Base-by-base conservation (phyloP, 2,329 filamentous ascomycete species). In the Fusarium succisae region DNA sequence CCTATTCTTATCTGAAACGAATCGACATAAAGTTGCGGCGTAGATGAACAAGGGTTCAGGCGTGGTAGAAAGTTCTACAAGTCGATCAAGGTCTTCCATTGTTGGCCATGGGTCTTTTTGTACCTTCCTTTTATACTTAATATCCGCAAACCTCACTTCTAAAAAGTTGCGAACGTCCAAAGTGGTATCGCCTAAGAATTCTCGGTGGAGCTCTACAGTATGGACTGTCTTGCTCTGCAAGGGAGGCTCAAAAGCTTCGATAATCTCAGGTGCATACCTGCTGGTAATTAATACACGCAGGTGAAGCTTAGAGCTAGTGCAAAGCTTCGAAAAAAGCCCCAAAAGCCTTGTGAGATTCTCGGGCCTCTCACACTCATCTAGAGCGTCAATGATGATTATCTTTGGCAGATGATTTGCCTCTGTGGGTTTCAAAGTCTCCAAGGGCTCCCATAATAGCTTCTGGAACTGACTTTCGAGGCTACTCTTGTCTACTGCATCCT, bases 151-250 rank as follows among this genome's bases (percentile, higher is more conserved):
- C 1, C 41, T 44, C 6, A 15, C n/a, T 18, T 44, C 6, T 0
- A 44, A 15, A 5, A 44, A 44, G 10, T 8, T 8, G 0, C 15
- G 41, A 14, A 44, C 18, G 4, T 44, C 41, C 0, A 18, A 0
- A 0, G 10, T 2, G 1, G 41, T 44, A 8, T 24, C n/a, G 4
- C 6, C n/a, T 5, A 15, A 12, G n/a, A 44, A 44, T 1, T 44
- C n/a, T 24, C n/a, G n/a, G 0, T 44, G 41, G 6, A 44, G 41
- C 6, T 44, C 41, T 0, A 44, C 1, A 18, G n/a, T 18, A 0
- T 5, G 15, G 10, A 18, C 41, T 4, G 10, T 12, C 10, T 44
- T 44, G 15, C 8, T 8, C n/a, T 44, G 15, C 3, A 24, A 12
- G 15, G 18, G n/a, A 44, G 41, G n/a, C 1, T 24, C n/a, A 10